Evolutionary conservation across 208 protist genomes (phyloP).

Genomic region (Naegleria lovaniensis): DNA sequence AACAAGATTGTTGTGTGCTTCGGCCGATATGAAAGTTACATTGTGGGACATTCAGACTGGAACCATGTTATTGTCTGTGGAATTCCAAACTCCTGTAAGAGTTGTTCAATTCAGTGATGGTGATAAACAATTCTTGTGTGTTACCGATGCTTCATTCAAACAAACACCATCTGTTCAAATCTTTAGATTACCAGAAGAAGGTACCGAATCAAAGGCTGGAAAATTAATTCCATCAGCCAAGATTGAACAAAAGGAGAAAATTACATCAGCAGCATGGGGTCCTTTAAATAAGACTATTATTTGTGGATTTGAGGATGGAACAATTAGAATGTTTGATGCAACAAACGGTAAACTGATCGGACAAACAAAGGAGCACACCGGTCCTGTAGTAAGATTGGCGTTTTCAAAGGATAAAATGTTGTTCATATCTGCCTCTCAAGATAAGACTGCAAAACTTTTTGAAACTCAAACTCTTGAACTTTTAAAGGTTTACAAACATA

Average conservation of each 20-base stretch:
- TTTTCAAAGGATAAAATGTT: constrained; percentile 76
- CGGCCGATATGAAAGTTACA: constrained; percentile 60
- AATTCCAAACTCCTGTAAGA: constrained; percentile 59
- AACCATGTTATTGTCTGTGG: constrained; percentile 62
- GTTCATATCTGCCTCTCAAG: constrained; percentile 83
- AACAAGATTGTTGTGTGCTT: constrained; percentile 70
- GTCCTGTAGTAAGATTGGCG: constrained; percentile 69
- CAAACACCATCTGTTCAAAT: constrained; percentile 68
- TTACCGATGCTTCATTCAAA: constrained; percentile 65
- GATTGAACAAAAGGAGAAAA: constrained; percentile 49
- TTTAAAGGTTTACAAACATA: constrained; percentile 89
- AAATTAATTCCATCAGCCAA: constrained; percentile 20
- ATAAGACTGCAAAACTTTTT: constrained; percentile 86
- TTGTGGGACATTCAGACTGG: constrained; percentile 86
- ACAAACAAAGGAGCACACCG: constrained; percentile 54
- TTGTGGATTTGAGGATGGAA: constrained; percentile 78
- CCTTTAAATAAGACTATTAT: constrained; percentile 91
- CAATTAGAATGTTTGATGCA: constrained; percentile 80
- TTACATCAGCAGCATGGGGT: constrained; percentile 80
- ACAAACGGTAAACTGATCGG: constrained; percentile 53
- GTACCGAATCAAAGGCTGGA: constrained; percentile 17
- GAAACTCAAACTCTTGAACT: constrained; percentile 80
- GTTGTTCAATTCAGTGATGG: constrained; percentile 75
- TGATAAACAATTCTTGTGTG: constrained; percentile 74
- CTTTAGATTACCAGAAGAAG: constrained; percentile 69